Evolutionary conservation across 192 early-diverging fungal species (phyloP).

Genomic region (Coemansia sp.): DNA sequence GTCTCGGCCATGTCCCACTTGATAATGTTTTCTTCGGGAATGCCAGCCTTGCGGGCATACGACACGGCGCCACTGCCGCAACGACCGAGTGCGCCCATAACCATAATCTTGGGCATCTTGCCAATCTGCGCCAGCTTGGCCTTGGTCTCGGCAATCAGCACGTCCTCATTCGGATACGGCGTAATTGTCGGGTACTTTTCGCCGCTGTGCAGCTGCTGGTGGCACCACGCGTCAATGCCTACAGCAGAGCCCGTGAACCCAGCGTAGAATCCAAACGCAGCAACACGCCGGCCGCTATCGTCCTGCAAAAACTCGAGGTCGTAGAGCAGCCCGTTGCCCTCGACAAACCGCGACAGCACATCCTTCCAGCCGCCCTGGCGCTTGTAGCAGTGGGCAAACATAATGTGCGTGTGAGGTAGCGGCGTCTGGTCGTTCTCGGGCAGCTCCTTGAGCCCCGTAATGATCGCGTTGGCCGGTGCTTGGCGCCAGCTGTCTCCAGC

Average conservation of each 20-base stretch:
- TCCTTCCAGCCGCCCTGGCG: conserved; percentile 92
- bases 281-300: conserved; percentile 81
- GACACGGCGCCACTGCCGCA: conserved; percentile 90
- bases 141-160: conserved; percentile 72
- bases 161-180: conserved; percentile 82
- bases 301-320: conserved; percentile 96
- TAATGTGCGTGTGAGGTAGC: conserved; percentile 90
- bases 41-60: conserved; percentile 76
- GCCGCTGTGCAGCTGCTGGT: conserved; percentile 62
- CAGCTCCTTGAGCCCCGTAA: conserved; percentile 95
- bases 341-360: conserved; percentile 78
- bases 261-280: conserved; percentile 96
- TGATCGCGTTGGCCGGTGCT: conserved; percentile 88
- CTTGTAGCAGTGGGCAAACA: conserved; percentile 99
- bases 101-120: conserved; percentile 78
- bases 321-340: conserved; percentile 81
- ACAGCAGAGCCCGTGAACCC: conserved; percentile 94
- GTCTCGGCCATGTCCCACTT: conserved; percentile 97
- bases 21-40: conserved; percentile 84
- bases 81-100: conserved; percentile 97
- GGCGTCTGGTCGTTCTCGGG: conserved; percentile 90
- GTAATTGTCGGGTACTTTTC: conserved; percentile 71
- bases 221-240: conserved; percentile 89
- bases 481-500: conserved; percentile 77
- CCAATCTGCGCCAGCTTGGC: conserved; percentile 60